Conservation (phyloP, 1,284 basidiomycete genomes). For the Peniophora sp. region DNA sequence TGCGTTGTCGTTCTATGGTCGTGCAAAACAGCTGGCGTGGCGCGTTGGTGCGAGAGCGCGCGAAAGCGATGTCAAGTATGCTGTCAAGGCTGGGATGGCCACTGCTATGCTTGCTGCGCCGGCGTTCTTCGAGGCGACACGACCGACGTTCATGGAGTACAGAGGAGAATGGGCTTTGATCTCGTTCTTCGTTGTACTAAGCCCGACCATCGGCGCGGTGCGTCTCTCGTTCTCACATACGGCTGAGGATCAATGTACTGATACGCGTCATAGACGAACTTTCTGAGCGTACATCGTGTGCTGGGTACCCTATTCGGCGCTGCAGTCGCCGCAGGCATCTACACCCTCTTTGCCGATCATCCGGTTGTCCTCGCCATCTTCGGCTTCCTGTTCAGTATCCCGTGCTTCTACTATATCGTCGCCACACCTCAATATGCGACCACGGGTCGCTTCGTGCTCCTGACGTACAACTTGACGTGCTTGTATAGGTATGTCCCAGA, state of each 20-base stretch:
- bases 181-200: slow-evolving; percentile 88
- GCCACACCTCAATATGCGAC: slow-evolving; percentile 73
- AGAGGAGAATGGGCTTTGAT: slow-evolving; percentile 94
- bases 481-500: slow-evolving; percentile 61
- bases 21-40: slow-evolving; percentile 71
- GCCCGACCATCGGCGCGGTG: slow-evolving; percentile 80
- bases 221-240: slow-evolving; percentile 19
- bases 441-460: slow-evolving; percentile 79
- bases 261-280: slow-evolving; percentile 58
- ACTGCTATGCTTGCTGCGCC: slow-evolving; percentile 77
- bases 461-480: slow-evolving; percentile 89
- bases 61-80: slow-evolving; percentile 79
- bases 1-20: slow-evolving; percentile 50
- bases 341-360: slow-evolving; percentile 71
- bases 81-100: slow-evolving; percentile 82
- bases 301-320: slow-evolving; percentile 87
- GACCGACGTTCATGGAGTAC: slow-evolving; percentile 74
- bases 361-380: slow-evolving; percentile 71
- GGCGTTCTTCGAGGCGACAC: slow-evolving; percentile 75
- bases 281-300: slow-evolving; percentile 69
- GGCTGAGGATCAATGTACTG: background rate
- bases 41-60: slow-evolving; percentile 59
- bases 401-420: slow-evolving; percentile 90
- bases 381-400: slow-evolving; percentile 86
- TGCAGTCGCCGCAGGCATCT: slow-evolving; percentile 63